A percentile compares a stretch with the other conserved stretches of the same genome.
Evolutionary conservation across 257 asterid species (phyloP).

Genomic region (Galeopsis tetrahit): DNA sequence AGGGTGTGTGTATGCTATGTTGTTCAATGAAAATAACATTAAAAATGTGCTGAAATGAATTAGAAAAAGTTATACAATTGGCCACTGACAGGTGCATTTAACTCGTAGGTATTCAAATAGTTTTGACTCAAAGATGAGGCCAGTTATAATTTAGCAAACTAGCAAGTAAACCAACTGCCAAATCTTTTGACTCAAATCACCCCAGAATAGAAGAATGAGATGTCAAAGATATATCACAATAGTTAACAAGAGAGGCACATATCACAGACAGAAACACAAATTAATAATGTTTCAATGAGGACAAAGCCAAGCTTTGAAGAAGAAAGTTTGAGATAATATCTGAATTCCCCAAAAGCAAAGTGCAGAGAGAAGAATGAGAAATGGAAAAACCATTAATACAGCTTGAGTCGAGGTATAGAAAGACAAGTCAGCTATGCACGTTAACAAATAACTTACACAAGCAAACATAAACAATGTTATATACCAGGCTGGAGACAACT

Average conservation of each 20-base stretch:
- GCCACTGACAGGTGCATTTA: background rate
- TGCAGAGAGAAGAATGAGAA: background rate
- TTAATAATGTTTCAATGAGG: background rate
- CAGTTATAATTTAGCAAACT: background rate
- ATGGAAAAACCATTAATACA: background rate
- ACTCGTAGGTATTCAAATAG: background rate
- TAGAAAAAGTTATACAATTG: background rate
- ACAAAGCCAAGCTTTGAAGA: background rate
- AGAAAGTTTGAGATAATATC: background rate
- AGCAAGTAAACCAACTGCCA: background rate
- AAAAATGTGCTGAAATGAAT: background rate
- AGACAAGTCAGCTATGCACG: constrained; percentile 4
- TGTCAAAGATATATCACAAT: background rate
- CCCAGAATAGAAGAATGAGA: background rate
- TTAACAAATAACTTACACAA: background rate
- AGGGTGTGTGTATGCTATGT: background rate
- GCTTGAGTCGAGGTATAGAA: background rate
- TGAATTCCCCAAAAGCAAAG: constrained; percentile 5
- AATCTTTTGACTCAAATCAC: background rate
- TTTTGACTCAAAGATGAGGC: background rate
- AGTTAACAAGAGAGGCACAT: background rate
- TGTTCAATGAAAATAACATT: background rate
- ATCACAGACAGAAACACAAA: background rate
- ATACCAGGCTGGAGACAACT: background rate
- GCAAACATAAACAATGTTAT: constrained; percentile 6